Evolutionary conservation across 108 stramenopile genomes (phyloP).

Genomic region (Conticribra guillardii): DNA sequence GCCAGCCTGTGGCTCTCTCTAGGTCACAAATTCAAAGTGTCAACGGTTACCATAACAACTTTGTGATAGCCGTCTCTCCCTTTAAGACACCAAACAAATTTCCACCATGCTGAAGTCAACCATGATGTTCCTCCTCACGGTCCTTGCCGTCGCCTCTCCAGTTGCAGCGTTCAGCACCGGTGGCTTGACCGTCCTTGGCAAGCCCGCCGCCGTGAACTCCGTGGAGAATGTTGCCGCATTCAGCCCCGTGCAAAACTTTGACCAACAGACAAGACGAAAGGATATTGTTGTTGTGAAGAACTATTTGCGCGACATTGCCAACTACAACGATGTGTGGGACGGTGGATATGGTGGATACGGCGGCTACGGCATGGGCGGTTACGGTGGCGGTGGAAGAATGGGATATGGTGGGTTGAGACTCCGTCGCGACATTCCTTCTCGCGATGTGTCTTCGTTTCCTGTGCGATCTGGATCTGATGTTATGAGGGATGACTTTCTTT

Average conservation of each 20-base stretch:
- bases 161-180: not conserved
- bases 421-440: not conserved
- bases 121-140: not conserved
- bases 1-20: too few relatives aligned
- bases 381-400: too few relatives aligned
- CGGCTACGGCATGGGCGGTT: not conserved
- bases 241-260: not conserved
- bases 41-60: too few relatives aligned
- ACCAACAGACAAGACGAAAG: not conserved
- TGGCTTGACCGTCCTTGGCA: not conserved
- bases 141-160: not conserved
- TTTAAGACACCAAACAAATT: too few relatives aligned
- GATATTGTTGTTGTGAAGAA: not conserved
- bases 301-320: not conserved
- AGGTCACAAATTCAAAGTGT: too few relatives aligned
- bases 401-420: not conserved
- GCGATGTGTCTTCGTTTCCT: not conserved
- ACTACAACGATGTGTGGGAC: not conserved
- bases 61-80: too few relatives aligned
- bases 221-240: not conserved
- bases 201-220: not conserved
- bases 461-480: not conserved
- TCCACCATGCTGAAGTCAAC: not conserved
- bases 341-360: too few relatives aligned
- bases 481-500: not conserved